These are phyloP conservation scores for Penicillium italicum DNA, from an alignment of 2,329 filamentous ascomycete species.

Conservation along the genomic window DNA sequence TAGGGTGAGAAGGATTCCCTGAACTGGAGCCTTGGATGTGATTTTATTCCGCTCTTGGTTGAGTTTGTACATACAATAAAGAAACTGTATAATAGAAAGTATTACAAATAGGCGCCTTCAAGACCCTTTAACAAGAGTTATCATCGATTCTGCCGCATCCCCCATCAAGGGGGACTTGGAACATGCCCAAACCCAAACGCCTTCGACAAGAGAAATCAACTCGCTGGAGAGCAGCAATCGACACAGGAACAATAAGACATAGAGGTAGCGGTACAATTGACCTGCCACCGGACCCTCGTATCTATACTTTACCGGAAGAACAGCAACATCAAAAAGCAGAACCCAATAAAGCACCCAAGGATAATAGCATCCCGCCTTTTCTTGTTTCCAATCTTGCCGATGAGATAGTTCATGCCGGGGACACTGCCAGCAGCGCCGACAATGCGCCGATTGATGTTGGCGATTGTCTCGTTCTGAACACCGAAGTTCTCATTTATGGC, in stretches of 20 bases:
- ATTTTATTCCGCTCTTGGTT: conserved; percentile 17
- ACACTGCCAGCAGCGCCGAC: conserved; percentile 85
- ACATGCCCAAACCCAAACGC: conserved; percentile 20
- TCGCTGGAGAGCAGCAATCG: conserved; percentile 18
- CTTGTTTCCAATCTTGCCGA: conserved; percentile 87
- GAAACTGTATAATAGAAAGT: conserved; percentile 27
- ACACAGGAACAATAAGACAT: conserved; percentile 10
- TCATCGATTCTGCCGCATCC: conserved; percentile 13
- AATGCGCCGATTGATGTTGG: conserved; percentile 86
- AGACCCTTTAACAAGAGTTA: conserved; percentile 14
- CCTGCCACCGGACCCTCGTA: not conserved
- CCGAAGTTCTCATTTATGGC: conserved; percentile 91
- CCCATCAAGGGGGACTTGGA: conserved; percentile 8
- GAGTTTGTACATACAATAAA: conserved; percentile 27
- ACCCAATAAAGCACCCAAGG: conserved; percentile 82
- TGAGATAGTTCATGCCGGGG: conserved; percentile 87
- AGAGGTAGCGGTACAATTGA: not conserved
- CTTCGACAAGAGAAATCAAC: conserved; percentile 13
- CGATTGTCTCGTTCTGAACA: conserved; percentile 79
- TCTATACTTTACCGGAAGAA: conserved; percentile 61
- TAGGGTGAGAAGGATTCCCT: not conserved
- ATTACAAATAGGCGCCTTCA: conserved; percentile 13
- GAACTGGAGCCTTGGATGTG: conserved; percentile 4
- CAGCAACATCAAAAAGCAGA: conserved; percentile 84
- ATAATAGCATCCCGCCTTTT: conserved; percentile 95